Base-by-base conservation (phyloP, 2,329 filamentous ascomycete species). In the Hypoxylon sp. region DNA sequence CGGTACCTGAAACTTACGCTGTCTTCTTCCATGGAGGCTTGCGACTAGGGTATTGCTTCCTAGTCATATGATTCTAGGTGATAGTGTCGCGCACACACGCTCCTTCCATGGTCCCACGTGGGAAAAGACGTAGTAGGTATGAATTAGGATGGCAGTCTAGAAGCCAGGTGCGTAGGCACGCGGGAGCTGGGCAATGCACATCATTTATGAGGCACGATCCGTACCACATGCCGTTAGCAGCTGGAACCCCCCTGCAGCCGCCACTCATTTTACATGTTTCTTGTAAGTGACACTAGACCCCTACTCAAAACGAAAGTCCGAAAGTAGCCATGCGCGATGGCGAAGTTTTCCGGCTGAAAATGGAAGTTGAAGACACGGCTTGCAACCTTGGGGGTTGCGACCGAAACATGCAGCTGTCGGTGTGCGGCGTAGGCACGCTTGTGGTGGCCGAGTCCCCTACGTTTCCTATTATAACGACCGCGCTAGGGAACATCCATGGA, bases 1-100 rank as follows among this genome's bases (percentile, higher is more conserved):
- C 65, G 65, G 38, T 66, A 53, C 13, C 62, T 60, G 48, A 59
- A 50, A 30, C 43, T 50, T 17, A n/a, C 30, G 23, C 10, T 43
- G 38, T 52, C 36, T 21, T 63, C 46, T 14, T 67, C 67, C 67
- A 69, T 69, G 25, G 57, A 36, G 25, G 17, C 32, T 67, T 13
- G 25, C 17, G 36, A 32, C 25, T 32, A 46, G 53, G 38, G 45
- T 11, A 23, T 32, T 14, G 23, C 34, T 48, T 50, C 28, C 50
- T 59, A 51, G 34, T 65, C 52, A 60, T 65, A 55, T 60, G 58
- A 50, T 63, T 56, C 53, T 56, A 56, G 38, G 38, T 49, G 59
- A 49, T 28, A 34, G 34, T 51, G 32, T 57, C n/a, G 21, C 50
- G 46, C 50, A 43, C 21, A 21, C 38, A 45, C 11, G 21, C 52